Conservation (phyloP, 441 rosid species). For the Euphorbia corollata region DNA sequence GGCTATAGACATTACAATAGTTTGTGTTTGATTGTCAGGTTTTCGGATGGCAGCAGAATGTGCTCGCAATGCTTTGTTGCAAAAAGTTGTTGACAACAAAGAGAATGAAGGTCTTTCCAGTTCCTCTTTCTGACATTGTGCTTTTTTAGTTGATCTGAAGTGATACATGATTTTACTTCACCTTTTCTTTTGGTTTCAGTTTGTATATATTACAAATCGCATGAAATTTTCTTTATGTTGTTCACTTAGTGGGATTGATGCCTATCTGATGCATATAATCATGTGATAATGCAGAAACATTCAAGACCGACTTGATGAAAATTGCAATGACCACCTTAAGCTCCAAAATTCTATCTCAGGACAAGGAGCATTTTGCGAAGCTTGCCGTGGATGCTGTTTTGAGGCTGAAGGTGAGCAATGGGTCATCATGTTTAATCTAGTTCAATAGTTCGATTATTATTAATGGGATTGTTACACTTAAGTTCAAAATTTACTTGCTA, state of each 20-base stretch:
- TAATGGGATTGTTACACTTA: neutral
- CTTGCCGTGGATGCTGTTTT: slow-evolving; percentile 92
- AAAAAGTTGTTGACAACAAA: slow-evolving; percentile 73
- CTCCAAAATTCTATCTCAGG: slow-evolving; percentile 87
- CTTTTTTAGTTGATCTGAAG: neutral
- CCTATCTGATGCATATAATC: slow-evolving; percentile 17
- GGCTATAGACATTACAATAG: neutral
- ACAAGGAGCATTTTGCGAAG: slow-evolving; percentile 84
- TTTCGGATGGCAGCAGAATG: slow-evolving; percentile 96
- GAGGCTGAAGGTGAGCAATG: slow-evolving; percentile 68
- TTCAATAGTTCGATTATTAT: neutral
- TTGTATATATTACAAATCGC: neutral
- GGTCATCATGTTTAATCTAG: neutral
- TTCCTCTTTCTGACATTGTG: neutral
- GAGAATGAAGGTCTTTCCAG: slow-evolving; percentile 47
- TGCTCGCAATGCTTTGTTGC: slow-evolving; percentile 68
- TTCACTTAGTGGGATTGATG: neutral
- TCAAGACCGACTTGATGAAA: slow-evolving; percentile 74
- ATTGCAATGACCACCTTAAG: slow-evolving; percentile 91
- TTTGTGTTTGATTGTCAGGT: slow-evolving; percentile 35
- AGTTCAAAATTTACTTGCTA: neutral
- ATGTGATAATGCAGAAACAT: slow-evolving; percentile 56
- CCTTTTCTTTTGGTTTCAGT: neutral
- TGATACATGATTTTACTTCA: neutral
- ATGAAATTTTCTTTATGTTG: neutral